phyloP scores from a whole-genome alignment of 495 filamentous ascomycete genomes.

The Penicillium diatomitis region DNA sequence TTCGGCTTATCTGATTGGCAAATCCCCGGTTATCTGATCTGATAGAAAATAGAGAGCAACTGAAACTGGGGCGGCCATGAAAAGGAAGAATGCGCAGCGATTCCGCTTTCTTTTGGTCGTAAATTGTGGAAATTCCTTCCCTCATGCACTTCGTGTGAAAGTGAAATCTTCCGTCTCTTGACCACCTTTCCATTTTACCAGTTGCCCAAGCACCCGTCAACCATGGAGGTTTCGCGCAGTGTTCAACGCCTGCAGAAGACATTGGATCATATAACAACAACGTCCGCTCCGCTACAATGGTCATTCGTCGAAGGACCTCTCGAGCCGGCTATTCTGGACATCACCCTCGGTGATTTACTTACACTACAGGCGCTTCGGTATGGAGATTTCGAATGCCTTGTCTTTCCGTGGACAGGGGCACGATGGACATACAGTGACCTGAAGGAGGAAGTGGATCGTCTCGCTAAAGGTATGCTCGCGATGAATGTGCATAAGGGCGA shows the following conservation, averaged over 20 bases:
- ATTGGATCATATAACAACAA: slow-evolving; percentile 24
- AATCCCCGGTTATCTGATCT: slow-evolving; percentile 1
- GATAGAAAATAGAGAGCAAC: background rate
- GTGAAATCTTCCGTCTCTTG: no score
- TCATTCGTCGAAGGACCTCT: slow-evolving; percentile 53
- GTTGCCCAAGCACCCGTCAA: no score
- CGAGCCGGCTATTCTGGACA: slow-evolving; percentile 48
- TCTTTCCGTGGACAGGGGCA: slow-evolving; percentile 57
- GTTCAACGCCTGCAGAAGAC: slow-evolving; percentile 33
- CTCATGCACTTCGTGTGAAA: no score
- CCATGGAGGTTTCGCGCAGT: slow-evolving; percentile 21
- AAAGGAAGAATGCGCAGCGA: no score
- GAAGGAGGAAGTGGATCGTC: slow-evolving; percentile 47
- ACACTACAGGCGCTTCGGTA: slow-evolving; percentile 54
- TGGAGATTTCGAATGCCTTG: slow-evolving; percentile 48
- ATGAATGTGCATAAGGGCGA: slow-evolving; percentile 55
- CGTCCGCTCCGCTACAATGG: slow-evolving; percentile 11
- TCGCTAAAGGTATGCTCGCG: slow-evolving; percentile 50
- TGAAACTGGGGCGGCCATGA: background rate
- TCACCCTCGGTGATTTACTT: slow-evolving; percentile 54
- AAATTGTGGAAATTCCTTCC: no score
- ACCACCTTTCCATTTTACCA: no score
- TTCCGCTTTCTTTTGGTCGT: no score
- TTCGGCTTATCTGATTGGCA: slow-evolving; percentile 1
- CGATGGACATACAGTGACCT: slow-evolving; percentile 59